A percentile compares a stretch with the other conserved stretches of the same genome.
Conservation (phyloP, 176 grass and related monocot genomes). For the Zoysia pacifica region DNA sequence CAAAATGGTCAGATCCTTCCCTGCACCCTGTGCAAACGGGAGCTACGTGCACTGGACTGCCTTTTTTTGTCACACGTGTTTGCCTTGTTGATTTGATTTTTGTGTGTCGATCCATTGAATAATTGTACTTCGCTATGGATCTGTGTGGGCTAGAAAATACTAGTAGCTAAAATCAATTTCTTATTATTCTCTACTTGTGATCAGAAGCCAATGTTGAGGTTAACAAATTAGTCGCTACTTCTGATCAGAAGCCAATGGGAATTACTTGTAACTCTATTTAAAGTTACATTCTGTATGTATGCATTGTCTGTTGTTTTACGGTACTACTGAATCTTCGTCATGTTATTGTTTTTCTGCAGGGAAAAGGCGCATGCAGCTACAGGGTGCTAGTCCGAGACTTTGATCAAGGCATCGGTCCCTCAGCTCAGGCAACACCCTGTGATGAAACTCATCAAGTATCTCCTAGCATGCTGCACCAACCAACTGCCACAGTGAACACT, state of each 20-base stretch:
- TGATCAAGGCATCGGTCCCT: constrained; percentile 9
- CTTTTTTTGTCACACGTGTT: neutral
- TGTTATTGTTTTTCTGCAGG: constrained; percentile 42
- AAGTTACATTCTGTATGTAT: neutral
- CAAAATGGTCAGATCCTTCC: too few species aligned
- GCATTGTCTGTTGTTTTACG: neutral
- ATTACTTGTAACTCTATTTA: neutral
- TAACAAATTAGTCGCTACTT: neutral
- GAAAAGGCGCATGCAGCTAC: constrained; percentile 52
- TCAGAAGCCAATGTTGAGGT: neutral
- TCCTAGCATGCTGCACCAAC: constrained; percentile 6
- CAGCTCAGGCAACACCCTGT: neutral
- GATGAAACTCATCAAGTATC: neutral
- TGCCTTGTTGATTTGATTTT: neutral
- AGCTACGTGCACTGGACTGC: too few species aligned
- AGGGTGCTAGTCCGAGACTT: neutral
- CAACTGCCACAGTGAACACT: neutral
- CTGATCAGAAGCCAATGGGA: neutral
- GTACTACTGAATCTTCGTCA: neutral
- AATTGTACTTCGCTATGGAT: too few species aligned
- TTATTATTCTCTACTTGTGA: neutral
- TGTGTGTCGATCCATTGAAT: neutral
- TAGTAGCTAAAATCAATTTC: neutral
- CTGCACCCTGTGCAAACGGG: too few species aligned
- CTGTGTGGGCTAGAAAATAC: neutral